These are phyloP conservation scores for Nakazawaea ernobii DNA, from an alignment of 805 yeast species.

Conservation along the genomic window DNA sequence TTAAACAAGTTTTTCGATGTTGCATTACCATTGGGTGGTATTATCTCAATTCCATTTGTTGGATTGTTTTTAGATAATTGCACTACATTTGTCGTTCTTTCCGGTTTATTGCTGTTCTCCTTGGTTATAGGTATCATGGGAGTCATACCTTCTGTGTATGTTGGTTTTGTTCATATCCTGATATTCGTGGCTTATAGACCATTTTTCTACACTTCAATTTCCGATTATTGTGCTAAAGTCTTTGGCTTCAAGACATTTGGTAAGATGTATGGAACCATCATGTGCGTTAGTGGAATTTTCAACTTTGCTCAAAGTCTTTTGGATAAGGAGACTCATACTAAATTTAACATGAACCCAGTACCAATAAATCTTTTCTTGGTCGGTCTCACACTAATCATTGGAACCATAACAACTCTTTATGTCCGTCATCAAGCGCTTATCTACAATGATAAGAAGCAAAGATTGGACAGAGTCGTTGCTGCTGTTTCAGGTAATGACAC, in stretches of 20 bases:
- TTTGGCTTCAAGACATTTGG: conserved; percentile 61
- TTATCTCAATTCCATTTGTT: conserved; percentile 47
- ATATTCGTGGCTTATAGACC: conserved; percentile 51
- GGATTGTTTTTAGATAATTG: conserved; percentile 45
- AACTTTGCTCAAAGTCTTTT: conserved; percentile 42
- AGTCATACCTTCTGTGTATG: conserved; percentile 31
- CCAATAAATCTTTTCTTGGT: conserved; percentile 42
- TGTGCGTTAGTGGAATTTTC: conserved; percentile 45
- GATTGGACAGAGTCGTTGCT: conserved; percentile 4
- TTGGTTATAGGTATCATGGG: conserved; percentile 43
- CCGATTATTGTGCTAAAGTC: conserved; percentile 57
- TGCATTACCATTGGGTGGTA: conserved; percentile 53
- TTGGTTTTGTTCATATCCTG: conserved; percentile 40
- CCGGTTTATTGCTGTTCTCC: conserved; percentile 34
- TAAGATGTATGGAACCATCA: conserved; percentile 51
- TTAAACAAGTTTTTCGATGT: conserved; percentile 45
- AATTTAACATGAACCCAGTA: conserved; percentile 48
- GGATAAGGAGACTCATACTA: conserved; percentile 44
- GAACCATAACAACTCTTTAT: conserved; percentile 34
- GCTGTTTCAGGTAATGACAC: conserved; percentile 4
- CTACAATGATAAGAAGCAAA: conserved; percentile 11
- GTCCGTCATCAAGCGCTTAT: conserved; percentile 24
- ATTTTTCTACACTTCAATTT: conserved; percentile 50
- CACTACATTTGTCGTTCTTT: conserved; percentile 39
- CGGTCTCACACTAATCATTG: conserved; percentile 34